These are phyloP conservation scores for Sporothrix euskadiensis DNA, from an alignment of 2,329 filamentous ascomycete genomes.

Conservation along the genomic window DNA sequence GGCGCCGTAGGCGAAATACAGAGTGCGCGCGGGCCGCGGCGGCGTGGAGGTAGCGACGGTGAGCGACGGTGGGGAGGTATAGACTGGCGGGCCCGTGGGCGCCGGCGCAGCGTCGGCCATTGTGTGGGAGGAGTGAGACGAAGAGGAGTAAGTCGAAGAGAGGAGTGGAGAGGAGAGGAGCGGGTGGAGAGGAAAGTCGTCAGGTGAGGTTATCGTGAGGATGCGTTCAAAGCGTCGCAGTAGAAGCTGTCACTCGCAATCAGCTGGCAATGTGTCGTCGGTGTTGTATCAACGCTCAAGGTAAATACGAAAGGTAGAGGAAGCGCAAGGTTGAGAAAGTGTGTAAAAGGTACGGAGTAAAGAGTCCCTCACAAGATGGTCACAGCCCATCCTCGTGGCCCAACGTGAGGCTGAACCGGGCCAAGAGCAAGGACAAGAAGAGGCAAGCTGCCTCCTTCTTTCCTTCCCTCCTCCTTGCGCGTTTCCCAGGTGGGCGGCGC, in stretches of 20 bases:
- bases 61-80: neutral
- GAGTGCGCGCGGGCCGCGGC: neutral
- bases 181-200: neutral
- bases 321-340: neutral
- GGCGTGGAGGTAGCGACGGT: neutral
- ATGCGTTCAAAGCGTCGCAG: neutral
- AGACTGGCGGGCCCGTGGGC: neutral
- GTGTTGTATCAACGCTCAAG: neutral
- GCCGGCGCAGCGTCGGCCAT: neutral
- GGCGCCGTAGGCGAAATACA: constrained; percentile 27
- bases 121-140: neutral
- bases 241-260: neutral
- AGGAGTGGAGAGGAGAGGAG: too few relatives aligned
- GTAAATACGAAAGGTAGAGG: neutral
- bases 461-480: neutral
- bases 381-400: neutral
- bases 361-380: neutral
- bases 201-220: neutral
- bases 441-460: neutral
- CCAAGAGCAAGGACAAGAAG: neutral
- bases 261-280: neutral
- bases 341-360: neutral
- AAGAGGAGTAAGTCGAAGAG: too few relatives aligned
- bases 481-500: neutral
- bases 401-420: neutral